Conservation (phyloP, 345 rosid species). For the Aurinia saxatilis region DNA sequence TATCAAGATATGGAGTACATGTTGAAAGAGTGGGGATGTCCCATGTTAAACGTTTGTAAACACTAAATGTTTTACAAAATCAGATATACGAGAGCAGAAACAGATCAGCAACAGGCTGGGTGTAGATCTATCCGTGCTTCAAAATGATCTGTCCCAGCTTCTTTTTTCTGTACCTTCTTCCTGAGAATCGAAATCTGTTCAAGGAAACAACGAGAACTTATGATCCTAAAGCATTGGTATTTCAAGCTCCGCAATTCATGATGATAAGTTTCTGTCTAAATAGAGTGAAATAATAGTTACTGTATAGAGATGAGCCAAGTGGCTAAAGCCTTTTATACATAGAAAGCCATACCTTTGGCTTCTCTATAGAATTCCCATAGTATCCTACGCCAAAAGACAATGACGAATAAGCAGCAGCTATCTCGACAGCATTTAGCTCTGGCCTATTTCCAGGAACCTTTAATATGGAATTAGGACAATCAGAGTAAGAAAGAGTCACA, state of each 20-base stretch:
- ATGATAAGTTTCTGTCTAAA: no score
- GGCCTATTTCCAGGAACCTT: conserved; percentile 48
- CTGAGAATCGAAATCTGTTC: conserved; percentile 72
- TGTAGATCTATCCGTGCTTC: conserved; percentile 78
- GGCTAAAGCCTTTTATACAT: no score
- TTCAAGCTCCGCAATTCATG: background rate
- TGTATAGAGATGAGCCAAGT: no score
- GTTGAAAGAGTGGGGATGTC: no score
- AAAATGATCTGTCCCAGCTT: conserved; percentile 49
- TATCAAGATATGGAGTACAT: background rate
- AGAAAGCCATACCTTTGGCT: conserved; percentile 63
- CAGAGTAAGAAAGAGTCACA: background rate
- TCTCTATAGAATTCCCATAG: conserved; percentile 67
- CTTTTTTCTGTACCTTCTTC: conserved; percentile 31
- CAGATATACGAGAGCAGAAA: background rate
- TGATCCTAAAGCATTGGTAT: background rate
- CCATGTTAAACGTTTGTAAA: background rate
- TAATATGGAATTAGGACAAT: background rate
- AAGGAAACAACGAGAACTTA: background rate
- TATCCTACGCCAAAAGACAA: conserved; percentile 86
- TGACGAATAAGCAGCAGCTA: conserved; percentile 82
- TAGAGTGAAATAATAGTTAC: no score
- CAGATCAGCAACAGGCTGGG: conserved; percentile 7
- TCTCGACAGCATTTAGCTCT: conserved; percentile 69
- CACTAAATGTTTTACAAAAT: background rate